Conservation (phyloP, 2,329 filamentous ascomycete genomes). For the Monilinia fructigena region DNA sequence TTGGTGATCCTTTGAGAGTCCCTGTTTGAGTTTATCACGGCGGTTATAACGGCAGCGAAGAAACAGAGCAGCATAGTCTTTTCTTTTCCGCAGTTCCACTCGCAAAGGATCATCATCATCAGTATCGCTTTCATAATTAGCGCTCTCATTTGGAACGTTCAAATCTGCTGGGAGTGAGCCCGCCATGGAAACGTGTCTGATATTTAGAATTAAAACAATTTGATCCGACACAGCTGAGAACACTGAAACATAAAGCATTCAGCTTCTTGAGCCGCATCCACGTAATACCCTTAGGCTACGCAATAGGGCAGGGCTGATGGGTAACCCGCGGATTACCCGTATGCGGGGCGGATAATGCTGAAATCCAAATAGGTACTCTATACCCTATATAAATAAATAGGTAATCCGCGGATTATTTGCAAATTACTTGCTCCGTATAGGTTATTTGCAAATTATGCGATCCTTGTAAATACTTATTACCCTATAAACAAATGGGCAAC, state of each 20-base stretch:
- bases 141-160: background rate
- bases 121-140: slow-evolving; percentile 1
- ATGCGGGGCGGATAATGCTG: no score
- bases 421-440: no score
- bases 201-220: background rate
- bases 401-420: no score
- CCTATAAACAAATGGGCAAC: no score
- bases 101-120: slow-evolving; percentile 15
- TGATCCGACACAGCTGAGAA: background rate
- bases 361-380: no score
- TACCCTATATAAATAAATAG: no score
- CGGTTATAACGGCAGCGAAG: slow-evolving; percentile 8
- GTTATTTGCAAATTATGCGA: no score
- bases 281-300: background rate
- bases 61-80: background rate
- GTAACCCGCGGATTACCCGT: no score
- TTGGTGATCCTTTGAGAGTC: background rate
- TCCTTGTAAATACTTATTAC: no score
- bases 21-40: background rate
- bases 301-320: no score
- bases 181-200: background rate
- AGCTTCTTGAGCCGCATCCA: background rate
- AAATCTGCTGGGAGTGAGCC: background rate
- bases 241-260: background rate
- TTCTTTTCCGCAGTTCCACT: slow-evolving; percentile 14